Percentiles rank a stretch among this genome's conserved stretches.
Evolutionary conservation across 208 protist species (phyloP).

Genomic region (Leishmania guyanensis): DNA sequence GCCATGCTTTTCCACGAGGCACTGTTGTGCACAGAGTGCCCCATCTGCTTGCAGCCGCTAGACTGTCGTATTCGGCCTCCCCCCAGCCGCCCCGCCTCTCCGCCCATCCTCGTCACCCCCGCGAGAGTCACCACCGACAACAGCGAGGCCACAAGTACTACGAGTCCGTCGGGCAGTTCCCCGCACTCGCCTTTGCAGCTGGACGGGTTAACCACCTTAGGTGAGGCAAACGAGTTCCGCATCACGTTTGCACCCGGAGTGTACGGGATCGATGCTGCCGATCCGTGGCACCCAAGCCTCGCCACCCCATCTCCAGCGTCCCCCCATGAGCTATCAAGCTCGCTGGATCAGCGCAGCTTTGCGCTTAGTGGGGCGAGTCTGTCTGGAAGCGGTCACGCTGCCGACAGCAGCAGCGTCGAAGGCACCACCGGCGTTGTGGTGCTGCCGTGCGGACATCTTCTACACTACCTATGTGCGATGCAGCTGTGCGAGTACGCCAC

Average conservation of each 20-base stretch:
- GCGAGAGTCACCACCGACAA: constrained; percentile 3
- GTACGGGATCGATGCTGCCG: constrained; percentile 19
- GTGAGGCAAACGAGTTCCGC: constrained; percentile 28
- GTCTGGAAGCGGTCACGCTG: not conserved
- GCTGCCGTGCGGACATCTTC: constrained; percentile 72
- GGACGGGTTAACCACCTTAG: not conserved
- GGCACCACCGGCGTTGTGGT: constrained; percentile 28
- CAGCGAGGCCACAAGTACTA: constrained; percentile 4
- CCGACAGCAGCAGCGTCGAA: constrained; percentile 10
- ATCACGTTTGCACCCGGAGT: constrained; percentile 54
- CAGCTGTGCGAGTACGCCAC: constrained; percentile 65
- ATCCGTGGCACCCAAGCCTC: constrained; percentile 22
- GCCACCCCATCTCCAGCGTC: not conserved
- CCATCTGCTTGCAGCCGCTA: constrained; percentile 80
- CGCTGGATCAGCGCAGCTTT: not conserved
- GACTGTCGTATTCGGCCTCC: constrained; percentile 14
- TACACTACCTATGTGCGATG: constrained; percentile 74
- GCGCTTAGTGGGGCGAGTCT: not conserved
- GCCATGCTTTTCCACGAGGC: constrained; percentile 33
- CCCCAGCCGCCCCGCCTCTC: constrained; percentile 1
- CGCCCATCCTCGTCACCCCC: not conserved
- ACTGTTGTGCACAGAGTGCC: constrained; percentile 59
- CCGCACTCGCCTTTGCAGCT: constrained; percentile 7
- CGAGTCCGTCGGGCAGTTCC: not conserved
- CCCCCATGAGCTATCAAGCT: not conserved